These are phyloP conservation scores for Colletotrichum karsti DNA, from an alignment of 2,329 filamentous ascomycete species.

Conservation along the genomic window DNA sequence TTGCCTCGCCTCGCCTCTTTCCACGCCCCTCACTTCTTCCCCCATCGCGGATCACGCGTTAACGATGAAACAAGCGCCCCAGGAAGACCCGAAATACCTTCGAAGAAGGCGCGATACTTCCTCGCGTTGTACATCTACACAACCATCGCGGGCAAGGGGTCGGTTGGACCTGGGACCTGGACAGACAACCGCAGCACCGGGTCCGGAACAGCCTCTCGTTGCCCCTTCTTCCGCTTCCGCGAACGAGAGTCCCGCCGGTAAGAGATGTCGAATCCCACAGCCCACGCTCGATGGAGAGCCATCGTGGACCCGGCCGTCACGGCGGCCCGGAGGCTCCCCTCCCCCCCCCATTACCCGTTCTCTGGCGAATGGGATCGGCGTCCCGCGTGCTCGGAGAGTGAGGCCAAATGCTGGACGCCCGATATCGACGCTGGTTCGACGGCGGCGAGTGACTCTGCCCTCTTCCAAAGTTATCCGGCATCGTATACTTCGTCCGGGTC, in stretches of 20 bases:
- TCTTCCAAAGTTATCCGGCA: too few relatives aligned
- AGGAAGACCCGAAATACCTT: not conserved
- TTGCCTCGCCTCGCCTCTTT: conserved; percentile 1
- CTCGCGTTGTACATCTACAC: conserved; percentile 19
- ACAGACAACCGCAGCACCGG: not conserved
- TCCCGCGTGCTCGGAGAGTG: not conserved
- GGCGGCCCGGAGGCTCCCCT: not conserved
- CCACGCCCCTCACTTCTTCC: not conserved
- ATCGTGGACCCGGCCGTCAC: not conserved
- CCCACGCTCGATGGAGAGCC: not conserved
- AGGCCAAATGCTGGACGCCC: not conserved
- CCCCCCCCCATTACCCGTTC: not conserved
- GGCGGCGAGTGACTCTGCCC: too few relatives aligned
- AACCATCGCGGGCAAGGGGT: not conserved
- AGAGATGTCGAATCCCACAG: not conserved
- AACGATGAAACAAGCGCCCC: not conserved
- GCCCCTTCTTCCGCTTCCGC: too few relatives aligned
- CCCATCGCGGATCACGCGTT: not conserved
- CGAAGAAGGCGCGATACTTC: conserved; percentile 6
- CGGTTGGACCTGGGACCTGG: too few relatives aligned
- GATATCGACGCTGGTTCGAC: too few relatives aligned
- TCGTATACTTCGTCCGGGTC: too few relatives aligned
- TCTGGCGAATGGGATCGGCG: not conserved
- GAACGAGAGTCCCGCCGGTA: too few relatives aligned
- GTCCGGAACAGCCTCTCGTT: not conserved